phyloP scores from a whole-genome alignment of 768 basidiomycete genomes.

The Hemileccinum impolitum region DNA sequence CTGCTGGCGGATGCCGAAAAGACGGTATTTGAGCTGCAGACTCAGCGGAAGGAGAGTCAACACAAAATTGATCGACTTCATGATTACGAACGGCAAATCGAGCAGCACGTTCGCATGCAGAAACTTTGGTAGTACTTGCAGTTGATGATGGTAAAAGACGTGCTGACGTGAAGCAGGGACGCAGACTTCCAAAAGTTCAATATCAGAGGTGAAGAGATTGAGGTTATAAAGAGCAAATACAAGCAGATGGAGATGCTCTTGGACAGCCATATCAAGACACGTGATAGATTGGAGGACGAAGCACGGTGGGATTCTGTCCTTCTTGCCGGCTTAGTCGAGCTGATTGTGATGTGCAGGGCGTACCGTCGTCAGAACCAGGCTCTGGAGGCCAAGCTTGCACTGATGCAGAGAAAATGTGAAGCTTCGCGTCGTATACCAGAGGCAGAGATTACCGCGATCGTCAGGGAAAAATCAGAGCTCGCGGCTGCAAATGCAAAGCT shows the following conservation, averaged over 20 bases:
- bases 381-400: slow-evolving; percentile 53
- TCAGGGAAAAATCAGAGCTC: slow-evolving; percentile 44
- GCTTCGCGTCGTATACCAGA: slow-evolving; percentile 35
- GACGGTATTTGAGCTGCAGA: slow-evolving; percentile 69
- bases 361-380: slow-evolving; percentile 60
- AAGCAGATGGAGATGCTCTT: slow-evolving; percentile 65
- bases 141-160: background rate
- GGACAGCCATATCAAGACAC: slow-evolving; percentile 53
- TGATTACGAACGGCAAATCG: slow-evolving; percentile 87
- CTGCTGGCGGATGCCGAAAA: slow-evolving; percentile 66
- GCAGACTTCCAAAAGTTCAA: slow-evolving; percentile 70
- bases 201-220: slow-evolving; percentile 56
- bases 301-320: slow-evolving; percentile 45
- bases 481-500: slow-evolving; percentile 50
- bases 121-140: slow-evolving; percentile 59
- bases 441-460: slow-evolving; percentile 43
- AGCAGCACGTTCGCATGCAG: slow-evolving; percentile 74
- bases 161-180: slow-evolving; percentile 49
- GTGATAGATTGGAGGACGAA: slow-evolving; percentile 51
- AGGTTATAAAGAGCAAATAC: slow-evolving; percentile 52
- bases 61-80: slow-evolving; percentile 77
- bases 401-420: slow-evolving; percentile 43
- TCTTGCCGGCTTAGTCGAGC: background rate
- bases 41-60: slow-evolving; percentile 70
- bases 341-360: slow-evolving; percentile 36